Conservation (phyloP, 768 basidiomycete species). For the Gloeopeniophorella convolvens region DNA sequence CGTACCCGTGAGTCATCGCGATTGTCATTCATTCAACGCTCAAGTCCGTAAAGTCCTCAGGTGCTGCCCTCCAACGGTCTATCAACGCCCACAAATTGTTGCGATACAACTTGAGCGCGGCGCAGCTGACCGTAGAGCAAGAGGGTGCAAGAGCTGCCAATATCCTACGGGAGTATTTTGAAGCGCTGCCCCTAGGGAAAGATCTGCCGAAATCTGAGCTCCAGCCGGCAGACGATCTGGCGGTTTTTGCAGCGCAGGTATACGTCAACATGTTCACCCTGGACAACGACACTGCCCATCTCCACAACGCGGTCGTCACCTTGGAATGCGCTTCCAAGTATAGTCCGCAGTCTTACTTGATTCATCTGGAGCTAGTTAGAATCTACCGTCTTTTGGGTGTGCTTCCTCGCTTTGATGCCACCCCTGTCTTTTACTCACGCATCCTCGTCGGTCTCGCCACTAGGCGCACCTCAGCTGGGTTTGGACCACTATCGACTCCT, state of each 20-base stretch:
- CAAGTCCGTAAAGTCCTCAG: slow-evolving; percentile 35
- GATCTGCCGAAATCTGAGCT: slow-evolving; percentile 68
- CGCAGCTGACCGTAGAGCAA: slow-evolving; percentile 47
- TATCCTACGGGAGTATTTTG: slow-evolving; percentile 58
- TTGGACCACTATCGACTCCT: slow-evolving; percentile 74
- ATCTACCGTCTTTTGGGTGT: slow-evolving; percentile 78
- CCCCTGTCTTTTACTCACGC: not conserved
- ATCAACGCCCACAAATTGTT: slow-evolving; percentile 75
- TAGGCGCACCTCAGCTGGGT: slow-evolving; percentile 68
- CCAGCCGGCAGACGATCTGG: slow-evolving; percentile 84
- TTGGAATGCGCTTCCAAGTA: slow-evolving; percentile 66
- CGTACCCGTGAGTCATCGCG: slow-evolving; percentile 37
- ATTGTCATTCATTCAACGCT: not conserved
- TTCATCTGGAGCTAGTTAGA: slow-evolving; percentile 69
- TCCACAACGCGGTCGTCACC: slow-evolving; percentile 57
- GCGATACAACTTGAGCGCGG: slow-evolving; percentile 47
- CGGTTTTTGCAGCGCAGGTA: slow-evolving; percentile 63
- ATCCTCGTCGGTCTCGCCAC: not conserved
- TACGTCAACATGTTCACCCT: slow-evolving; percentile 59
- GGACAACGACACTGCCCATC: slow-evolving; percentile 45
- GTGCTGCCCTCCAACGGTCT: slow-evolving; percentile 50
- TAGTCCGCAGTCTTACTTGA: slow-evolving; percentile 76
- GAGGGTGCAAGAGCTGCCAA: slow-evolving; percentile 47
- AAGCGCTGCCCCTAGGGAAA: slow-evolving; percentile 59
- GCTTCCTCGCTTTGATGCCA: slow-evolving; percentile 13